These are phyloP conservation scores for Pseudopediastrum boryanum DNA, from an alignment of 139 green algal genomes.

Conservation along the genomic window DNA sequence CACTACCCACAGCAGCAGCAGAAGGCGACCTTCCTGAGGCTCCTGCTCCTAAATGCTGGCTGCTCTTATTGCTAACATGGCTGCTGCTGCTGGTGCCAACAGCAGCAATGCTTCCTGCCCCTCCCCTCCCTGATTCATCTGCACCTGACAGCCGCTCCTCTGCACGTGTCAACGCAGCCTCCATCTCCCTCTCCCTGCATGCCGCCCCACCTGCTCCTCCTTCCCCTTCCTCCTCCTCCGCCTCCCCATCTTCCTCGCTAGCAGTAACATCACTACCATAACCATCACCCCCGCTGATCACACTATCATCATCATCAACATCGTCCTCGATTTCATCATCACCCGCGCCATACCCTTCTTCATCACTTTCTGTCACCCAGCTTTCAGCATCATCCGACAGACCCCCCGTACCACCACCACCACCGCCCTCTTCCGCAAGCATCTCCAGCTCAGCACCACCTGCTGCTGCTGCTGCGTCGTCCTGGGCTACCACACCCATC, in stretches of 20 bases:
- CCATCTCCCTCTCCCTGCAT: not conserved
- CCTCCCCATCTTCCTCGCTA: not conserved
- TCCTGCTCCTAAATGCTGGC: not conserved
- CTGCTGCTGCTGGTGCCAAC: not conserved
- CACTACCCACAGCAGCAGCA: too few relatives aligned
- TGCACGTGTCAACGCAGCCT: constrained; percentile 22
- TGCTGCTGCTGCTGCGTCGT: not conserved
- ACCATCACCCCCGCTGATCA: not conserved
- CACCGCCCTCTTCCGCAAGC: too few relatives aligned
- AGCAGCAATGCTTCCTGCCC: not conserved
- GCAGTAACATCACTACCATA: not conserved
- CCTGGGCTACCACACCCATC: too few relatives aligned
- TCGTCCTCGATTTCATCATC: too few relatives aligned
- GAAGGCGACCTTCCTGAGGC: not conserved
- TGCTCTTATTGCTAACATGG: not conserved
- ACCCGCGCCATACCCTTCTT: too few relatives aligned
- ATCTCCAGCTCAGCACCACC: too few relatives aligned
- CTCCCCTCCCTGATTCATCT: not conserved
- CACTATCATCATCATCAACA: not conserved
- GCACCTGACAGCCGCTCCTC: constrained; percentile 13
- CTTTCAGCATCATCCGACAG: not conserved
- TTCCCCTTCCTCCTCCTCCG: not conserved
- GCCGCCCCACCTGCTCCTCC: not conserved
- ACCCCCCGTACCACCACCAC: not conserved
- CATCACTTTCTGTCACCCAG: constrained; percentile 30